A percentile compares a stretch with the other conserved stretches of the same genome.
phyloP scores from a whole-genome alignment of 495 filamentous ascomycete genomes.

The Pseudotulostoma volvatum region DNA sequence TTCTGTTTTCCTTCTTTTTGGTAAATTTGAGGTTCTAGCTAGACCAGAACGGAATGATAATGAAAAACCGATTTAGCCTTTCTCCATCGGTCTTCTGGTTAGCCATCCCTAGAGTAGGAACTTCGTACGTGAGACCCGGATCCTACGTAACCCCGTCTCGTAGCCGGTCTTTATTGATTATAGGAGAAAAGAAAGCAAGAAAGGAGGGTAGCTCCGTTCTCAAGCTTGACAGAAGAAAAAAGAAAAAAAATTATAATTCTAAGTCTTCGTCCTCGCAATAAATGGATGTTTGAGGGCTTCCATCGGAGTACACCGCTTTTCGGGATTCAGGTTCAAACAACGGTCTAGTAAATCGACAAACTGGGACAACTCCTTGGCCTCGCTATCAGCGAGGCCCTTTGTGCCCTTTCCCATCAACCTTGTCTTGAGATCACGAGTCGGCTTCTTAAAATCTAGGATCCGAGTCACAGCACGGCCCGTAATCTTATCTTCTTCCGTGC shows the following conservation, averaged over 20 bases:
- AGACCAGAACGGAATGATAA: too few species aligned
- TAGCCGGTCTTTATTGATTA: too few species aligned
- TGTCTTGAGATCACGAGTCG: constrained; percentile 64
- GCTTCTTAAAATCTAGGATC: constrained; percentile 59
- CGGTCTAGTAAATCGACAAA: constrained; percentile 79
- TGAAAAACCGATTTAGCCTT: too few species aligned
- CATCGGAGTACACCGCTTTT: constrained; percentile 70
- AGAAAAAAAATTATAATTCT: constrained; percentile 1
- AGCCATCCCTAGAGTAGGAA: too few species aligned
- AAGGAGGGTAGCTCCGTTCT: too few species aligned
- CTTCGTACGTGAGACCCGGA: too few species aligned
- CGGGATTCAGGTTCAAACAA: constrained; percentile 81
- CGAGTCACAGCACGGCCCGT: constrained; percentile 63
- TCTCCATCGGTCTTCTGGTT: too few species aligned
- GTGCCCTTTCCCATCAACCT: constrained; percentile 58
- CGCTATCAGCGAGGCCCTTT: constrained; percentile 50
- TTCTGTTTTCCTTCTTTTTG: too few species aligned
- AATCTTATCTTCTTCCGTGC: constrained; percentile 68
- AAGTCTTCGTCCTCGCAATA: constrained; percentile 34
- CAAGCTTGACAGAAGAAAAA: too few species aligned
- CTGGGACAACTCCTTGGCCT: constrained; percentile 58
- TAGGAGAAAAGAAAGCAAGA: too few species aligned
- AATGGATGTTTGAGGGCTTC: constrained; percentile 88
- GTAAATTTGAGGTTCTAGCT: too few species aligned
- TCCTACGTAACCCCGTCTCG: too few species aligned